Base-by-base conservation (phyloP, 352 stramenopile species). In the Discostella stelligera region DNA sequence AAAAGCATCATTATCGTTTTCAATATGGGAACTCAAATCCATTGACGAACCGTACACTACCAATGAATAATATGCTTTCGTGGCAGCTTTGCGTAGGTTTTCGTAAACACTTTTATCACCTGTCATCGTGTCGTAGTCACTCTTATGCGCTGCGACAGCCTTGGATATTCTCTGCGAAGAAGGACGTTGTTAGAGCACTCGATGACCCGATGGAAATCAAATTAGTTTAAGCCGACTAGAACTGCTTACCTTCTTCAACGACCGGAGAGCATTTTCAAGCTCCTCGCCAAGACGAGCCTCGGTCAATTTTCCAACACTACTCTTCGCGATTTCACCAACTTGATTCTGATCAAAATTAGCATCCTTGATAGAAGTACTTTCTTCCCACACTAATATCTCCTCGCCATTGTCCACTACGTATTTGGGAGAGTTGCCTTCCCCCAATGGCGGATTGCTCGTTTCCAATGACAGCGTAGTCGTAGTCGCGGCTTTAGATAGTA, bases 21-120 rank as follows among this genome's bases (percentile, higher is more conserved):
- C 27, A 16, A 9, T 14, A 13, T 50, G 11, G 16, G 55, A 49
- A 13, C 66, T 68, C 41, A 73, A 62, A 72, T 81, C 74, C 49
- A 73, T 48, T 21, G 13, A 62, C 14, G 74, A 73, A 21, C 66
- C 74, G 50, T 81, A 81, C 46, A 32, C 13, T 10, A 73, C 54
- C 46, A 81, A 64, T 11, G 60, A 60, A 58, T 81, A 50, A 44
- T 77, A 69, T 6, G 74, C 64, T 10, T 68, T 54, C 7, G 48
- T 46, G 46, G 66, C 25, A 3, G 66, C 41, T 21, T 81, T 53
- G 10, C 65, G 55, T 21, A 81, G 68, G 32, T 58, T 76, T 13
- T 37, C 39, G 27, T 77, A 75, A 14, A 56, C 53, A 41, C 18
- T 18, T 27, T 72, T 65, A 41, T 46, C 68, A 14, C 69, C 56